phyloP scores from a whole-genome alignment of 2,329 filamentous ascomycete genomes.

The Alternaria sp. region DNA sequence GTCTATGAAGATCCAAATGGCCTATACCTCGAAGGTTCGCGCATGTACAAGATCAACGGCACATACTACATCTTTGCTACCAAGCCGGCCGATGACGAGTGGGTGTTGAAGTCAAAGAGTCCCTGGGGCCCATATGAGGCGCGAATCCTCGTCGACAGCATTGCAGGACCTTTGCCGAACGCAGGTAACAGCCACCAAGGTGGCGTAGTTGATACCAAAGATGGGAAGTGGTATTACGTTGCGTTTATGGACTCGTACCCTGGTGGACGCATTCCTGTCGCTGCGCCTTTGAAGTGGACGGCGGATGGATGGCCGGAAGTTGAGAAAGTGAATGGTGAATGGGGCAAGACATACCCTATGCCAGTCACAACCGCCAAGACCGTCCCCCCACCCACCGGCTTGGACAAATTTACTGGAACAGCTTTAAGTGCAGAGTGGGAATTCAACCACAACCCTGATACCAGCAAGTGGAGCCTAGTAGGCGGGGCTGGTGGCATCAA shows the following conservation, averaged over 20 bases:
- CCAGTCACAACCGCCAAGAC: slow-evolving; percentile 40
- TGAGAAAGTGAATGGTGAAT: slow-evolving; percentile 52
- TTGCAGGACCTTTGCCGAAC: slow-evolving; percentile 53
- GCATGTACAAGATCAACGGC: slow-evolving; percentile 65
- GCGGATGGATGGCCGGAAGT: slow-evolving; percentile 60
- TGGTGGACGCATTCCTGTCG: slow-evolving; percentile 62
- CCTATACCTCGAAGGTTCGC: slow-evolving; percentile 57
- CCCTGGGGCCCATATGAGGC: slow-evolving; percentile 61
- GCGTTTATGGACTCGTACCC: slow-evolving; percentile 64
- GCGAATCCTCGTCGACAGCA: slow-evolving; percentile 53
- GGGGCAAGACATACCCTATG: slow-evolving; percentile 55
- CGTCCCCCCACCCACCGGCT: slow-evolving; percentile 46
- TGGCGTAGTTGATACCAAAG: slow-evolving; percentile 59
- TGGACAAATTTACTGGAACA: slow-evolving; percentile 55
- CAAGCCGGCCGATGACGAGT: slow-evolving; percentile 54
- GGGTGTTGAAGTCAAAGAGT: slow-evolving; percentile 57
- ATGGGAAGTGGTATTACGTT: slow-evolving; percentile 65
- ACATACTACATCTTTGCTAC: slow-evolving; percentile 63
- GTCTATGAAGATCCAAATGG: slow-evolving; percentile 52
- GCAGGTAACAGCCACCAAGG: slow-evolving; percentile 62
- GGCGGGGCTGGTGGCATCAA: slow-evolving; percentile 51
- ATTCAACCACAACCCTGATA: slow-evolving; percentile 69
- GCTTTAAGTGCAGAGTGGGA: slow-evolving; percentile 59
- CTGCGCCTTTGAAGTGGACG: slow-evolving; percentile 62
- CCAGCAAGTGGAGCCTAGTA: slow-evolving; percentile 52